A percentile compares a stretch with the other conserved stretches of the same genome.
Evolutionary conservation across 176 grass and related monocot species (phyloP).

Genomic region (bread wheat (Triticum aestivum)): IWGSC_CS_RefSeq_v2.1 NC_057805.1:339178493-339178992

Average conservation of each 20-base stretch:
- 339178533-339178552: not conserved
- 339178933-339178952: not conserved
- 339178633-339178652: not conserved
- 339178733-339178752: too few species aligned
- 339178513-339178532: not conserved
- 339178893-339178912: not conserved
- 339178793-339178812: too few species aligned
- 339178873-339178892: slow-evolving; percentile 24
- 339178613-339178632: not conserved
- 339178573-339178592: not conserved
- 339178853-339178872: slow-evolving; percentile 36
- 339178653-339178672: not conserved
- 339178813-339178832: not conserved
- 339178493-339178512: too few species aligned
- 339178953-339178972: not conserved
- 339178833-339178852: not conserved
- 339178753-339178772: too few species aligned
- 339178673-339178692: not conserved
- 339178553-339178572: not conserved
- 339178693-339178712: not conserved
- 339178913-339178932: not conserved
- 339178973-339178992: not conserved
- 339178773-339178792: too few species aligned
- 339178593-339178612: not conserved
- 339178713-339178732: too few species aligned